Evolutionary conservation across 208 protist genomes (phyloP), one percentile per base, ranked within the genome.

Genomic region (Tritrichomonas musculus): DNA sequence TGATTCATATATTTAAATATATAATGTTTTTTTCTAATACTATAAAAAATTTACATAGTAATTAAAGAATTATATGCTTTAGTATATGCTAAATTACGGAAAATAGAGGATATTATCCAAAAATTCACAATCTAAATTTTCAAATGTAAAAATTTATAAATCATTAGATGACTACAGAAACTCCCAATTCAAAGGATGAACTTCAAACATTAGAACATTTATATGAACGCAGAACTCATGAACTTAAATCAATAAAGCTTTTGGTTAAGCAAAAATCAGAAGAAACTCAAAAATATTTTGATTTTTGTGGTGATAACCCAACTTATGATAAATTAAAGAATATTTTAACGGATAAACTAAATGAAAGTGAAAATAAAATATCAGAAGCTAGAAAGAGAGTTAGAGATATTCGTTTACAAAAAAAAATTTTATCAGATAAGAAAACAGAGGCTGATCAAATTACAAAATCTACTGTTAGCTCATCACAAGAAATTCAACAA

Each of bases 191-290:
- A n/a, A n/a, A n/a, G n/a, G n/a, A n/a, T 82, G 73, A 82, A n/a
- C 9, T 82, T 50, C 73, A 30, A 82, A 39, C 41, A 1, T 27
- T 88, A 17, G 77, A 88, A 60, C 47, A 57, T 53, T 39, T 88
- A 22, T 39, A 44, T 33, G 77, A 88, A 88, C 4, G 77, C 0
- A 5, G 77, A 0, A 88, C 44, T 60, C 77, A 88, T 57, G 77
- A 88, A 36, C 47, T 88, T 14, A 88, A 88, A 49, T 47, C 77
- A 17, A 57, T 57, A 57, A 88, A 30, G 39, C 14, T 33, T 39
- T 13, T 88, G 8, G 47, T 88, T 25, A 53, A 88, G 44, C 77
- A 88, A 88, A 88, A 88, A 88, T 41, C 47, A 39, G 77, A 88
- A 57, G 77, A 88, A 88, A 57, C 47, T 39, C 44, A 57, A 39